Base-by-base conservation (phyloP, 805 yeast genomes). In the Candida ortonii region DNA sequence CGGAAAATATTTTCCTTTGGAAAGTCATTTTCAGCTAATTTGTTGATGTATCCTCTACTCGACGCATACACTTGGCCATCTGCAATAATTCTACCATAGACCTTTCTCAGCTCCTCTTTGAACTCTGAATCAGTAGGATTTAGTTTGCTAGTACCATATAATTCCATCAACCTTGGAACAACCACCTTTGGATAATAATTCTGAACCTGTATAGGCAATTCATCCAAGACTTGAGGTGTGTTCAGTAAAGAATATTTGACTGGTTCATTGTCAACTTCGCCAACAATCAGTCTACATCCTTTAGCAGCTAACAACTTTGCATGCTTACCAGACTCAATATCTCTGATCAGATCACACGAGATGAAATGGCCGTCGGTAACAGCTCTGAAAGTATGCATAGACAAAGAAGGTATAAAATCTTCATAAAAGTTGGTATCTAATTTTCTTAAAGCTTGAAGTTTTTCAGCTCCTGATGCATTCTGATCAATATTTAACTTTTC, bases 41-140 rank as follows among this genome's bases (percentile, higher is more conserved):
- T 50, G 30, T 59, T 46, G n/a, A 65, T 30, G 30, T 59, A 59
- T 2, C 65, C 65, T 34, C 70, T 52, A n/a, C 53, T 45, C 3
- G 68, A 61, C 7, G 59, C 57, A 39, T 65, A 59, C 6, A 65
- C 66, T 40, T 65, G 70, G 5, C 63, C 61, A 43, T 63, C 68
- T 8, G 64, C 57, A 16, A 59, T 50, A 19, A 63, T 62, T 10
- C 47, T 45, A 16, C 69, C 70, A 46, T 54, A 65, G 4, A 52
- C 38, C 18, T 40, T 46, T 41, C 34, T 44, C 13, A 47, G 16
- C n/a, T 33, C 34, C 27, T 48, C 46, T 20, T 38, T 31, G 25
- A 36, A 20, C 5, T 33, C 27, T 6, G 40, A 29, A 22, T 29
- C 24, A 5, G 18, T 11, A 5, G 25, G 34, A 22, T 46, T 46